Percentiles rank a stretch among this genome's conserved stretches.
Conservation (phyloP, 441 rosid species). For the Arabidopsis lyrata region DNA sequence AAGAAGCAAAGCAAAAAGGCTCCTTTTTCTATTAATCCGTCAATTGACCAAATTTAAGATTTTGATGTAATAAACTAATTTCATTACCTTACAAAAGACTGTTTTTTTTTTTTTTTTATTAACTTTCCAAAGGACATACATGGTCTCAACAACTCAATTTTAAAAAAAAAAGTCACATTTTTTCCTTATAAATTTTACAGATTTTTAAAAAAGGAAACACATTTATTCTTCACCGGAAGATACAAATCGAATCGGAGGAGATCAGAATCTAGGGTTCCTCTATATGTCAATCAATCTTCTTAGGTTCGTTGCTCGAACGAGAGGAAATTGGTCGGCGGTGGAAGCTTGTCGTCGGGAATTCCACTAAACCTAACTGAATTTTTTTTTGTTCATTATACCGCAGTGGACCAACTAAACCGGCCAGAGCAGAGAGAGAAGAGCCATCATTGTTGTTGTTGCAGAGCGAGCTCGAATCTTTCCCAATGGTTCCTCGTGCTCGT, state of each 20-base stretch:
- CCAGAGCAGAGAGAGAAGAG: neutral
- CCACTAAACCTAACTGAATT: no score
- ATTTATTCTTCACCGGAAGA: neutral
- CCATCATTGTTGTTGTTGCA: neutral
- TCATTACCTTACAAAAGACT: neutral
- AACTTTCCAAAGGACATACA: conserved; percentile 32
- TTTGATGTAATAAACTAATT: conserved; percentile 36
- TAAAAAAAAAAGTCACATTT: neutral
- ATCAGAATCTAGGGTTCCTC: neutral
- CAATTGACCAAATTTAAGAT: conserved; percentile 37
- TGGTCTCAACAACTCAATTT: neutral
- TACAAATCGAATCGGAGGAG: neutral
- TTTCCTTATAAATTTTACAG: neutral
- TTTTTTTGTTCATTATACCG: no score
- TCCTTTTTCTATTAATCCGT: conserved; percentile 32
- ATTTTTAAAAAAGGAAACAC: neutral
- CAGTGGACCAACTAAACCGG: neutral
- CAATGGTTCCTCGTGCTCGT: no score
- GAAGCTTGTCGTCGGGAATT: no score
- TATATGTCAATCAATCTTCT: neutral
- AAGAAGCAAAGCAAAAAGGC: conserved; percentile 30
- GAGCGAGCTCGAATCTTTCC: neutral
- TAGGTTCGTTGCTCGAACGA: no score
- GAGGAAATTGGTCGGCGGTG: no score
- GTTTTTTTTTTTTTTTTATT: conserved; percentile 2